A percentile compares a stretch with the other conserved stretches of the same genome.
phyloP scores from a whole-genome alignment of 2,329 filamentous ascomycete species.

The Neoarthrinium moseri region DNA sequence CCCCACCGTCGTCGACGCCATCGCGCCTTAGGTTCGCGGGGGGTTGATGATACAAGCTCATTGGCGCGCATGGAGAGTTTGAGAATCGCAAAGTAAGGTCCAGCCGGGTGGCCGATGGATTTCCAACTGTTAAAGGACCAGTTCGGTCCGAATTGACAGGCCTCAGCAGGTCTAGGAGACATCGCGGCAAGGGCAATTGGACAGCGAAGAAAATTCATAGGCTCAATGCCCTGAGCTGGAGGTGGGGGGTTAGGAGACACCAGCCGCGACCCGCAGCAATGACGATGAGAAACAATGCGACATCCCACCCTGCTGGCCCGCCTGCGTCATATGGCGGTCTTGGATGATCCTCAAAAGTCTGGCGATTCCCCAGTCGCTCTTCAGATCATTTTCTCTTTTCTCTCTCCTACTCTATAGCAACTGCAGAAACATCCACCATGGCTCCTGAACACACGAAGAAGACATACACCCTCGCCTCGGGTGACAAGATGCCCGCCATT shows the following conservation, averaged over 20 bases:
- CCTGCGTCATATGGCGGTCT: too few relatives aligned
- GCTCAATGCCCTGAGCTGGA: too few relatives aligned
- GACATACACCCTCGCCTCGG: constrained; percentile 70
- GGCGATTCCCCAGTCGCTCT: neutral
- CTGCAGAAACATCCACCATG: constrained; percentile 4
- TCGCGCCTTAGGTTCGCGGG: too few relatives aligned
- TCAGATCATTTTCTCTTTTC: too few relatives aligned
- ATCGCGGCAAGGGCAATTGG: too few relatives aligned
- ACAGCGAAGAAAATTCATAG: too few relatives aligned
- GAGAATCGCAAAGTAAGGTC: neutral
- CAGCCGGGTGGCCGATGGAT: neutral
- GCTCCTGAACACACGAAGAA: constrained; percentile 31
- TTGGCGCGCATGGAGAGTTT: neutral
- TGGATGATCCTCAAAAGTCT: neutral
- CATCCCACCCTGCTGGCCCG: neutral
- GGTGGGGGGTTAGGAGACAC: neutral
- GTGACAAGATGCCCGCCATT: constrained; percentile 74
- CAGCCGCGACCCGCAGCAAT: constrained; percentile 3
- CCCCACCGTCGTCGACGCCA: neutral
- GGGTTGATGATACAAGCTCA: too few relatives aligned
- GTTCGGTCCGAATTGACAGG: neutral
- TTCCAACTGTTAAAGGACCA: neutral
- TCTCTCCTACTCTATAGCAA: neutral
- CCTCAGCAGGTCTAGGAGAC: neutral
- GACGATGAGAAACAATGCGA: neutral